Percentiles rank a stretch among this genome's conserved stretches.
Conservation (phyloP, 257 asterid species). For the Capsicum rhomboideum region DNA sequence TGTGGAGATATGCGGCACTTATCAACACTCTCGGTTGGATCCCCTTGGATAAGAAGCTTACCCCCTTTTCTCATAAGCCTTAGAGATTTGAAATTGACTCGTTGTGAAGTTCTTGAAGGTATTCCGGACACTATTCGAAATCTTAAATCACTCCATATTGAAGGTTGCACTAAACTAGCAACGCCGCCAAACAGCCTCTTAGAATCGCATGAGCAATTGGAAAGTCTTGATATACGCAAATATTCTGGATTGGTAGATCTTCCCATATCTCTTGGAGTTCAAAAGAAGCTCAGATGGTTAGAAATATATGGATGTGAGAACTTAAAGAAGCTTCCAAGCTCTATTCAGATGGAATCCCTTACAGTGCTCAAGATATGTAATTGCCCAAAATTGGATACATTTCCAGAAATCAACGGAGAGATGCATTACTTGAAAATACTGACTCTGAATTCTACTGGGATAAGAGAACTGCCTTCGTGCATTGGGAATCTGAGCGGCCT, state of each 20-base stretch:
- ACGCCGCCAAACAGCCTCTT: not conserved
- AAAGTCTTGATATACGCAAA: not conserved
- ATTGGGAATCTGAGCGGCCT: not conserved
- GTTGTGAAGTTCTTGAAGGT: not conserved
- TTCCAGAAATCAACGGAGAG: not conserved
- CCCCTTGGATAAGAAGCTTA: not conserved
- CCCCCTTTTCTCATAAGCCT: not conserved
- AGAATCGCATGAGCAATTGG: not conserved
- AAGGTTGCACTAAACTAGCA: not conserved
- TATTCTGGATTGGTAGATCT: not conserved
- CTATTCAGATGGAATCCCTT: not conserved
- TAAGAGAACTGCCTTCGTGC: not conserved
- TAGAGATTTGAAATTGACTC: not conserved
- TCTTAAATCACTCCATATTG: not conserved
- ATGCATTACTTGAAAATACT: not conserved
- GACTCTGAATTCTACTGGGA: not conserved
- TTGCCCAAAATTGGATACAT: not conserved
- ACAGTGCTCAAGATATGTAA: not conserved
- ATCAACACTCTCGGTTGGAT: not conserved
- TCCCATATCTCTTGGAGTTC: not conserved
- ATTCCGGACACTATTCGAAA: not conserved
- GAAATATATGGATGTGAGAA: not conserved
- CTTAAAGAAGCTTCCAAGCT: not conserved
- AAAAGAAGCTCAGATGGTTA: not conserved
- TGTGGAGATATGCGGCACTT: not conserved